Evolutionary conservation across 129 eudicot genomes (phyloP).

Genomic region (Lactuca saligna): DNA sequence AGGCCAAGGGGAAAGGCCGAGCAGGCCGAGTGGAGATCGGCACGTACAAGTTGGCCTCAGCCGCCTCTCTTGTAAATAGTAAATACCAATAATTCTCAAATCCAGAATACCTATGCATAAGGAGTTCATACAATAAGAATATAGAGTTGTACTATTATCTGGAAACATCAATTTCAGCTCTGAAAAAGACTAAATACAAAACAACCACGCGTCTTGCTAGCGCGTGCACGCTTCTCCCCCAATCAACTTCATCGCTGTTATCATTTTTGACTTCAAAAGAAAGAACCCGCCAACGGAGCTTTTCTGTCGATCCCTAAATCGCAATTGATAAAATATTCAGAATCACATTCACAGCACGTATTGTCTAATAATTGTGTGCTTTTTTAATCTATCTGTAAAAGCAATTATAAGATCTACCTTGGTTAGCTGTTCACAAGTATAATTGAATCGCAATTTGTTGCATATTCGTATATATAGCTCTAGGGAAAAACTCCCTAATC

Average conservation of each 20-base stretch:
- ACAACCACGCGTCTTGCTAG: constrained; percentile 11
- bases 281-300: constrained; percentile 54
- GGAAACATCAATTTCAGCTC: background rate
- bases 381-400: constrained; percentile 30
- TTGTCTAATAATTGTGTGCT: background rate
- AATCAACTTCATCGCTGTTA: constrained; percentile 28
- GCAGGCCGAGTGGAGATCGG: constrained; percentile 8
- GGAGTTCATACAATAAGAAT: background rate
- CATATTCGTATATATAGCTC: constrained; percentile 13
- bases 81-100: constrained; percentile 6
- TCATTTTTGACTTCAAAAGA: constrained; percentile 30
- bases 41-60: constrained; percentile 23
- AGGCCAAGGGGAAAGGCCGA: background rate
- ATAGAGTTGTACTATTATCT: background rate
- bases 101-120: background rate
- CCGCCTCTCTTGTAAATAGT: constrained; percentile 32
- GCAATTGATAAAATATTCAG: constrained; percentile 15
- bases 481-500: constrained; percentile 12
- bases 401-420: constrained; percentile 29
- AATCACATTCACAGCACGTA: constrained; percentile 35
- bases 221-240: constrained; percentile 21
- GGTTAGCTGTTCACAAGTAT: constrained; percentile 20
- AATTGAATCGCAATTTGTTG: constrained; percentile 18
- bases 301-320: constrained; percentile 25
- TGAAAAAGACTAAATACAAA: background rate